Evolutionary conservation across 768 basidiomycete genomes (phyloP), one percentile per base, ranked within the genome.

Genomic region (Tremella yokohamensis): DNA sequence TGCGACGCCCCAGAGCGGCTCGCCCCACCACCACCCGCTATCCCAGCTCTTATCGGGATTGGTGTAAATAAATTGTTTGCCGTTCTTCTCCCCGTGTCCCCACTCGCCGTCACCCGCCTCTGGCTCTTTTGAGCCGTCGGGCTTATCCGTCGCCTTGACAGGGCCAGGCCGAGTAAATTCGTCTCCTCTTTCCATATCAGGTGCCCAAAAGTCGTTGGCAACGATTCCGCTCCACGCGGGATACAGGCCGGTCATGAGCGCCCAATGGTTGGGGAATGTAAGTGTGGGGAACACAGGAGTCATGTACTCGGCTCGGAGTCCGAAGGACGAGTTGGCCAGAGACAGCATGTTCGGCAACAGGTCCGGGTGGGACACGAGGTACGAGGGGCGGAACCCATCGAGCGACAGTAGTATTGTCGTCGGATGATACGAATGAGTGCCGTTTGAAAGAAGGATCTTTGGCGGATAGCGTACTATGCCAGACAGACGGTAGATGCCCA

Each of bases 181-280:
- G n/a, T 45, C 42, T 8, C 22, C 22, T 34, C 29, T 34, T 6
- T 4, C 4, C 42, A 45, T 45, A 22, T 45, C 42, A 0, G 89
- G 89, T 74, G 93, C 90, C 83, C 84, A 91, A 73, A 93, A 94
- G 66, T 88, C 89, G 68, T 93, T 94, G 15, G 84, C 90, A 18
- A 94, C 83, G 47, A 94, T 90, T 9, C 90, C 91, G 73, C 92
- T 89, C 20, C 88, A 88, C 75, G 92, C 89, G 0, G 87, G 87
- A 68, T 90, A 83, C 2, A 93, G 81, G 1, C 91, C 91, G 13
- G 91, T 94, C 85, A 93, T 84, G 34, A 94, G 72, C 2, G 87
- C 77, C 90, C 90, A 94, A 74, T 94, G 92, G 70, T 93, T 93
- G 85, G 90, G 91, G 68, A 93, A 93, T 1, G 90, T 93, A 63